Evolutionary conservation across 805 yeast genomes (phyloP).

Genomic region (Helenozyma baotianmanensis): DNA sequence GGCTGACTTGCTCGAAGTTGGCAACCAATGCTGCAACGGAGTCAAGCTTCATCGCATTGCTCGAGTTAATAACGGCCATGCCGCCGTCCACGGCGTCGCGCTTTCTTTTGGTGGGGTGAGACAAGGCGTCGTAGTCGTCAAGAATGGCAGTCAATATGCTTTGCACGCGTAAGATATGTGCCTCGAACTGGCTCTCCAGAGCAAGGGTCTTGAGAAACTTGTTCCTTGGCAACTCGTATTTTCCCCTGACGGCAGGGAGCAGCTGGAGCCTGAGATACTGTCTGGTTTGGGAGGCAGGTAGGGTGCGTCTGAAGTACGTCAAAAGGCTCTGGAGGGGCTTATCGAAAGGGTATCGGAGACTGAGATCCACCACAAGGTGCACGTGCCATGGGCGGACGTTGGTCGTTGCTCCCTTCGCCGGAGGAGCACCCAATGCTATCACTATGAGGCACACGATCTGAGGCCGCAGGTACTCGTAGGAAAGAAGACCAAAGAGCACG

Average conservation of each 20-base stretch:
- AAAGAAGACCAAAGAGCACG: slow-evolving; percentile 11
- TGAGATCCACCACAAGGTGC: slow-evolving; percentile 7
- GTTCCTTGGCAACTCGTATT: no score
- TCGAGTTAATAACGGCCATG: no score
- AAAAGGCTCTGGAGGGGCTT: slow-evolving; percentile 7
- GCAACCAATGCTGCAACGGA: slow-evolving; percentile 17
- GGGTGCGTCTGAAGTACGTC: not conserved
- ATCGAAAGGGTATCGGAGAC: slow-evolving; percentile 11
- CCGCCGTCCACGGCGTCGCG: no score
- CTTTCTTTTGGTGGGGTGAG: no score
- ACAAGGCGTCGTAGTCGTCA: no score
- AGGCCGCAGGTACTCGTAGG: slow-evolving; percentile 15
- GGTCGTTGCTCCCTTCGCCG: no score
- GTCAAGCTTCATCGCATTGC: not conserved
- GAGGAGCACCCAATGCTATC: not conserved
- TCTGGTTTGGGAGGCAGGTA: not conserved
- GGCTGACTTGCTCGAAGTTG: slow-evolving; percentile 15
- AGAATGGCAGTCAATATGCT: no score
- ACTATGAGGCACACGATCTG: slow-evolving; percentile 9
- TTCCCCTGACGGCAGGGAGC: no score
- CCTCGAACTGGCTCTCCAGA: no score
- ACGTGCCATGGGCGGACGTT: slow-evolving; percentile 12
- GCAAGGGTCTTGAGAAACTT: no score
- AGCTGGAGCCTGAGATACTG: no score
- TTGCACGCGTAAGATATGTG: no score